These are phyloP conservation scores for Acrodontium crateriforme DNA, from an alignment of 2,329 filamentous ascomycete species.

Conservation along the genomic window DNA sequence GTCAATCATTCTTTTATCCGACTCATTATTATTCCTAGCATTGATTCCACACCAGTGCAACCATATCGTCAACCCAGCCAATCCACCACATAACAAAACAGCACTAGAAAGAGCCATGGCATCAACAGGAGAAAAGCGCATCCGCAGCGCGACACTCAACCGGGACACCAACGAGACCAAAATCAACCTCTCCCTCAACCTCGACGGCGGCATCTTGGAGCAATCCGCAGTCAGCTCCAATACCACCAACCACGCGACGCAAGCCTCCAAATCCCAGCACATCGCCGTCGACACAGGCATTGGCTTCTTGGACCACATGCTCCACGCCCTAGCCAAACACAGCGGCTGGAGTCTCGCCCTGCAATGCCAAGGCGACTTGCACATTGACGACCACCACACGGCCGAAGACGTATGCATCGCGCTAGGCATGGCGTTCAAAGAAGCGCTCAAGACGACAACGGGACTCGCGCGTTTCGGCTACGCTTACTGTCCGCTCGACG, in stretches of 20 bases:
- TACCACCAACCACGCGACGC: conserved; percentile 65
- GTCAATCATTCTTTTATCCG: conserved; percentile 11
- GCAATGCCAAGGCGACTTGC: conserved; percentile 73
- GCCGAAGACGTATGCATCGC: conserved; percentile 91
- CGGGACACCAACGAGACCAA: conserved; percentile 98
- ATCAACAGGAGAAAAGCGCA: conserved; percentile 10
- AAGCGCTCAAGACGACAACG: conserved; percentile 60
- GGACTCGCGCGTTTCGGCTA: conserved; percentile 84
- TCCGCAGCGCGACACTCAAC: conserved; percentile 62
- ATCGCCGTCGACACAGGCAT: conserved; percentile 88
- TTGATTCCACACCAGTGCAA: no score
- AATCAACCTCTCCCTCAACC: conserved; percentile 80
- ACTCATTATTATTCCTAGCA: conserved; percentile 7
- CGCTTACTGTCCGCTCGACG: conserved; percentile 87
- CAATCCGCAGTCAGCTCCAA: conserved; percentile 30
- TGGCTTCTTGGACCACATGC: conserved; percentile 97
- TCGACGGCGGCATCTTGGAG: conserved; percentile 65
- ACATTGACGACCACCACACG: conserved; percentile 98
- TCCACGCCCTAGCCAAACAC: conserved; percentile 92
- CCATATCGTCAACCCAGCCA: neutral
- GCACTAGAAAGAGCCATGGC: neutral
- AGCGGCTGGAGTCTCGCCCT: conserved; percentile 83
- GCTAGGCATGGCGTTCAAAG: conserved; percentile 68
- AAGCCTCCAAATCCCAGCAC: conserved; percentile 69
- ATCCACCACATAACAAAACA: neutral